Evolutionary conservation across 352 stramenopile genomes (phyloP).

Genomic region (Pythium brachiatum): DNA sequence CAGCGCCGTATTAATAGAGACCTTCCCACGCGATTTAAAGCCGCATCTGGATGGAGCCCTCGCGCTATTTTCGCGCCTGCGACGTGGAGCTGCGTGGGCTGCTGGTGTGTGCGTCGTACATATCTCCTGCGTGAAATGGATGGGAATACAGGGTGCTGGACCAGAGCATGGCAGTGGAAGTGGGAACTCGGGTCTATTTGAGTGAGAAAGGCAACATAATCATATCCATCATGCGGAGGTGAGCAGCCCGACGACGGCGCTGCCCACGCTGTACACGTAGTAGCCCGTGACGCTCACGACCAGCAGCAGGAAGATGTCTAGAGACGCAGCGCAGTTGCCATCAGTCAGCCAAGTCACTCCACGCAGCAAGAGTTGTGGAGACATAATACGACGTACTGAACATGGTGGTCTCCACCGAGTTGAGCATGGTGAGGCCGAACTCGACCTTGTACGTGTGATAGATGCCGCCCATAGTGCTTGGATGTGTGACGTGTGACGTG

Average conservation of each 20-base stretch:
- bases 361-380: no score
- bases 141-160: no score
- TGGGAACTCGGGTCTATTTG: neutral
- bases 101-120: neutral
- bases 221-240: constrained; percentile 5
- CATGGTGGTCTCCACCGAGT: constrained; percentile 75
- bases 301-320: constrained; percentile 71
- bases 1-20: neutral
- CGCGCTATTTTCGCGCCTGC: neutral
- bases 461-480: constrained; percentile 52
- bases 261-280: constrained; percentile 71
- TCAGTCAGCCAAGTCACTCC: no score
- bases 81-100: neutral
- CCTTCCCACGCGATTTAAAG: neutral
- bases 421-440: constrained; percentile 84
- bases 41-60: no score
- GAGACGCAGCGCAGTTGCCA: no score
- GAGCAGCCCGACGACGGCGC: constrained; percentile 45
- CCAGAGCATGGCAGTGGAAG: no score
- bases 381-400: constrained; percentile 77
- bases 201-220: constrained; percentile 17
- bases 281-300: constrained; percentile 71
- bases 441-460: constrained; percentile 89
- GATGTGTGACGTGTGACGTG: neutral
- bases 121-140: neutral